Base-by-base conservation (phyloP, 176 grass and related monocot genomes). In the Neostapfia colusana region DNA sequence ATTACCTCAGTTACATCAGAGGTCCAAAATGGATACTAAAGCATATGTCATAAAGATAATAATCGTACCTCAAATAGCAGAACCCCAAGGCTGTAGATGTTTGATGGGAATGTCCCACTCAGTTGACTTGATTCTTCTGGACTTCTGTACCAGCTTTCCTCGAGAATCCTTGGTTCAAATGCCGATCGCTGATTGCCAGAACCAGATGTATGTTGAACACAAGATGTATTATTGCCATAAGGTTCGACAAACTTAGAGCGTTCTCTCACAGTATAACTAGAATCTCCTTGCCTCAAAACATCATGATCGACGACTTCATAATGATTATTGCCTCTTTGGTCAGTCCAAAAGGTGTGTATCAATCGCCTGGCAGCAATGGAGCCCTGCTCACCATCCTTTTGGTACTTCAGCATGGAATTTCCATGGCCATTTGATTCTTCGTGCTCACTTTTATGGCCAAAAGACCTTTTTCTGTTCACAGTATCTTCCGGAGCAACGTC, bases 31-130 rank as follows among this genome's bases (percentile, higher is more conserved):
- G 23, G 70, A 28, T 34, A 65, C 36, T 43, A 67, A 43, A 78
- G 31, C 59, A 58, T 51, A 31, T 69, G 42, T 23, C 65, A 64
- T 55, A 26, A 77, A 63, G 62, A 38, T 48, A 73, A 78, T 57
- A n/a, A 53, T 63, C 67, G 67, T 81, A 99, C 96, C 96, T 99
- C 96, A 81, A 99, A 99, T 35, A 99, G 75, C 83, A 99, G 92
- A 85, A 99, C 89, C 57, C 96, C 96, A 71, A 99, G 96, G 80
- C 78, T 90, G 77, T 95, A 99, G 40, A 99, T 90, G 62, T 93
- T 99, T 31, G 92, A 86, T 38, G 85, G 77, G 20, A 83, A 86
- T 86, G 58, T 70, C 46, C 65, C 77, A 56, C 61, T 70, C 39
- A 44, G 55, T 60, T 87, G 79, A 81, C 35, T 79, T 44, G 87